Evolutionary conservation across 2,329 filamentous ascomycete genomes (phyloP).

Genomic region (Colletotrichum euphorbiae): DNA sequence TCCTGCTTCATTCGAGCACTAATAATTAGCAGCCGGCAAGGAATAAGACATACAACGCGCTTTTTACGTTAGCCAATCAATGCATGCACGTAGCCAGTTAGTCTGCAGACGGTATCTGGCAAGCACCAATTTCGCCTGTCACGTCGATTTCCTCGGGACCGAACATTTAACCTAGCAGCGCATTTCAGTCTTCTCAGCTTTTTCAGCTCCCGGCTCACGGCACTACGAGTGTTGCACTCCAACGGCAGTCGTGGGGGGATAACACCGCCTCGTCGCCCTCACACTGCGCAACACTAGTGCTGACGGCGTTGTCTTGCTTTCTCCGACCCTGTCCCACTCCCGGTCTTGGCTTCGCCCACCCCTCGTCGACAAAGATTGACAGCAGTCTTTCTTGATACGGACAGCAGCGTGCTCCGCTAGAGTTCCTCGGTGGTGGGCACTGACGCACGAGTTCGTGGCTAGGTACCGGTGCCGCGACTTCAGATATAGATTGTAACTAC

Average conservation of each 20-base stretch:
- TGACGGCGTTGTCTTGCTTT: constrained; percentile 1
- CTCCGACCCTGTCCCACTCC: not conserved
- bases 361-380: not conserved
- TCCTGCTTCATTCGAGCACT: too few relatives aligned
- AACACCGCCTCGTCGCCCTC: constrained; percentile 8
- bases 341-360: not conserved
- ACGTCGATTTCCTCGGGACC: too few relatives aligned
- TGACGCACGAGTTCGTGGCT: not conserved
- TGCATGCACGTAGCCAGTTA: too few relatives aligned
- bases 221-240: not conserved
- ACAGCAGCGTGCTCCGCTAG: not conserved
- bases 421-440: not conserved
- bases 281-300: constrained; percentile 18
- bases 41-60: too few relatives aligned
- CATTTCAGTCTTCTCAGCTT: not conserved
- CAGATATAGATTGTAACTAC: too few relatives aligned
- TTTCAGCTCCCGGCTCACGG: constrained; percentile 10
- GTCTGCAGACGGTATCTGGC: too few relatives aligned
- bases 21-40: too few relatives aligned
- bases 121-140: too few relatives aligned
- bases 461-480: too few relatives aligned
- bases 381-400: not conserved
- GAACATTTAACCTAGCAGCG: too few relatives aligned
- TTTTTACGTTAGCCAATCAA: too few relatives aligned
- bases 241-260: not conserved